Conservation (phyloP, 2,329 filamentous ascomycete genomes). For the Alternaria novae-zelandiae region DNA sequence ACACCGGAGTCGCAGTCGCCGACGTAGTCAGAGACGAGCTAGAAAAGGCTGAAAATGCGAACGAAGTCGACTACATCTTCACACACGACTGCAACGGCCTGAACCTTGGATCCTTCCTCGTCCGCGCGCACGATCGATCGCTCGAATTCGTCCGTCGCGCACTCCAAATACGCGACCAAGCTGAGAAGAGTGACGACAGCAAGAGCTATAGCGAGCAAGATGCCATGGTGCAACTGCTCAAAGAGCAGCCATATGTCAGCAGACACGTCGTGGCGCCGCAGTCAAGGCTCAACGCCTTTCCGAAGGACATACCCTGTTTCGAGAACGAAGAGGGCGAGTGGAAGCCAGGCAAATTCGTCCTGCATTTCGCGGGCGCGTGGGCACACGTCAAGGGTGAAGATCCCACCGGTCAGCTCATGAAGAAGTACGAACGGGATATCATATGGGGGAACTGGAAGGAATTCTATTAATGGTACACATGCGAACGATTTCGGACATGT, state of each 20-base stretch:
- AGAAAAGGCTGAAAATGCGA: constrained; percentile 33
- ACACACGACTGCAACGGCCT: constrained; percentile 50
- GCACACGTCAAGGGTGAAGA: constrained; percentile 49
- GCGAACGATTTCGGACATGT: neutral
- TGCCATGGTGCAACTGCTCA: constrained; percentile 44
- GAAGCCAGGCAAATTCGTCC: constrained; percentile 44
- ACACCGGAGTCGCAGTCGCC: constrained; percentile 44
- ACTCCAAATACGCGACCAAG: constrained; percentile 32
- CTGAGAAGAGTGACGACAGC: constrained; percentile 25
- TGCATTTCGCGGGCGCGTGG: constrained; percentile 54
- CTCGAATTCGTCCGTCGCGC: constrained; percentile 44
- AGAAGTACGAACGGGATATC: constrained; percentile 44
- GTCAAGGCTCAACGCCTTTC: constrained; percentile 50
- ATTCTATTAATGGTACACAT: constrained; percentile 25
- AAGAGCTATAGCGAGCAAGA: constrained; percentile 48
- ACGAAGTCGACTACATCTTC: constrained; percentile 46
- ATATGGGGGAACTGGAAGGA: constrained; percentile 44
- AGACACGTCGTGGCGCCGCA: constrained; percentile 44
- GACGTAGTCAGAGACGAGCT: constrained; percentile 47
- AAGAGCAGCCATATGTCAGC: constrained; percentile 27
- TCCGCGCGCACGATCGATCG: constrained; percentile 45
- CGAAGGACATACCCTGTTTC: constrained; percentile 49
- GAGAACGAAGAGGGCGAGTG: constrained; percentile 39
- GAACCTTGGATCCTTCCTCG: constrained; percentile 50
- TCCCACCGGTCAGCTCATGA: constrained; percentile 48